phyloP scores from a whole-genome alignment of 2,329 filamentous ascomycete genomes.

The Colletotrichum sp. region DNA sequence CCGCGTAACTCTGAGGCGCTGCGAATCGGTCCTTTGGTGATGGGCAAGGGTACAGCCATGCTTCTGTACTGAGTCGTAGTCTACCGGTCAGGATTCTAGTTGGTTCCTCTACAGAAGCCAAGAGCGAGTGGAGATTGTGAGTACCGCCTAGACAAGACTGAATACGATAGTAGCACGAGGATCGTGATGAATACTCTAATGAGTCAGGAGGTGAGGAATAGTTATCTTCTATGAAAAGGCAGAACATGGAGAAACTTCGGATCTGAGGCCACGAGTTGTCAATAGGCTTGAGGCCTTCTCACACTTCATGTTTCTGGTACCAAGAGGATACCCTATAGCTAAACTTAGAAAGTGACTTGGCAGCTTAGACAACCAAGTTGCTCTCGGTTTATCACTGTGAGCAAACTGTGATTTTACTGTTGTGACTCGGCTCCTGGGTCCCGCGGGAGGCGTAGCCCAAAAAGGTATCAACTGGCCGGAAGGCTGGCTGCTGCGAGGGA shows the following conservation, averaged over 20 bases:
- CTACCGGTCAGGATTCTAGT: neutral
- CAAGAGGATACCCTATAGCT: neutral
- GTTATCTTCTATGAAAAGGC: neutral
- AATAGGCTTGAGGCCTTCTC: neutral
- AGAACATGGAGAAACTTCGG: neutral
- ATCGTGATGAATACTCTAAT: neutral
- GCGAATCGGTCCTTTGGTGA: neutral
- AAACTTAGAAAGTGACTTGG: neutral
- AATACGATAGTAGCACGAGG: neutral
- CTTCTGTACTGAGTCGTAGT: neutral
- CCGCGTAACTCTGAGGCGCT: neutral
- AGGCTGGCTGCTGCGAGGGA: neutral
- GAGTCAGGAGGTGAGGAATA: neutral
- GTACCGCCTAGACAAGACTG: neutral
- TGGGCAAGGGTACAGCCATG: neutral
- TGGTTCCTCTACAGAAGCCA: neutral
- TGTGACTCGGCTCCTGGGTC: neutral
- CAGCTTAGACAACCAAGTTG: neutral
- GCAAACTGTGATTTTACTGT: neutral
- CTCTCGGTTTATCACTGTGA: neutral
- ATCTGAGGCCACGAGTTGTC: neutral
- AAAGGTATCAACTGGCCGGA: neutral
- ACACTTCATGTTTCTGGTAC: neutral
- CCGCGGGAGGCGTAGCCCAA: neutral
- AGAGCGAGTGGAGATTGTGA: neutral